Evolutionary conservation across 495 filamentous ascomycete species (phyloP), one percentile per base, ranked within the genome.

Genomic region (Xylaria scruposa): DNA sequence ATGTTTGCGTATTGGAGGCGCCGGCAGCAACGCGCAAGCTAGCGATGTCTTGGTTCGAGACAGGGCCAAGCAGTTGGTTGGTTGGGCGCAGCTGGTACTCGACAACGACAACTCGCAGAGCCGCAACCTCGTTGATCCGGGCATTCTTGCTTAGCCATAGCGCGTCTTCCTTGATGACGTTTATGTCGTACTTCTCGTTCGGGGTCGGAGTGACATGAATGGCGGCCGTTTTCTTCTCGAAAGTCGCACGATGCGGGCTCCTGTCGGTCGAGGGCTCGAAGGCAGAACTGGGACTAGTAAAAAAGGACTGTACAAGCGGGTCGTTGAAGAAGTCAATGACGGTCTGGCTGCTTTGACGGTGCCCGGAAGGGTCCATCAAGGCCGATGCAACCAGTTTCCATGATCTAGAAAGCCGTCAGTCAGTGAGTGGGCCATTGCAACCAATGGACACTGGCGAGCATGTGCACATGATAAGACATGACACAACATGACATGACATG

Each of bases 191-290:
- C 36, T 87, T 86, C 19, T 88, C 86, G 73, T 90, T 89, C 29
- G 89, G 82, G 10, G 88, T 87, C 6, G 93, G 91, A 31, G 92
- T 88, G 56, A 94, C 90, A 78, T 97, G 91, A 65, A 98, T 97
- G n/a, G 95, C 90, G 21, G 95, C 91, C 1, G 94, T 98, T 80
- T 90, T 95, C 51, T 91, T 94, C 67, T 95, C 92, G 78, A 97
- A 97, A 6, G 88, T 85, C 75, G 89, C 70, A 68, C 72, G 69
- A 61, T 79, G 72, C 21, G 15, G 71, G 56, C 46, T 72, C 51
- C 72, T 68, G 83, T 73, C 58, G 85, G 88, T 72, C 79, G 90
- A 80, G 3, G 85, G 74, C 61, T 86, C 81, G 79, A 93, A 95
- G 59, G 89, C 88, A 65, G 82, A 87, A 78, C 89, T 81, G 62